Evolutionary conservation across 768 basidiomycete species (phyloP).

Genomic region (Amanita thiersii): DNA sequence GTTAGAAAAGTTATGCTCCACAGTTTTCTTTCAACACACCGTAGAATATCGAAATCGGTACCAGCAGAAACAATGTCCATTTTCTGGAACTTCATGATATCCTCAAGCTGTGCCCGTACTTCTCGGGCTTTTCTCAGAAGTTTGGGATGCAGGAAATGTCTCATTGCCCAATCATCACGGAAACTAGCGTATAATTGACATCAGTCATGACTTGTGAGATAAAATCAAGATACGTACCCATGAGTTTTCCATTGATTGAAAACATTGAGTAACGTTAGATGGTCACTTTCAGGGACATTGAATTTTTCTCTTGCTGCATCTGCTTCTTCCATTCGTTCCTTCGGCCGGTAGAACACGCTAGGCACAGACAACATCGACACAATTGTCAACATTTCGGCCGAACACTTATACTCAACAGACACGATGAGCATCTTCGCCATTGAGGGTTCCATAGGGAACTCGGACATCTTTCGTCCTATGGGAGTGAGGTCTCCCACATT

Average conservation of each 20-base stretch:
- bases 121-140: constrained; percentile 91
- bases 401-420: constrained; percentile 90
- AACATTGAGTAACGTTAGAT: constrained; percentile 90
- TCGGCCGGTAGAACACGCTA: constrained; percentile 94
- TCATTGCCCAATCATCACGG: constrained; percentile 90
- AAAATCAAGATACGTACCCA: constrained; percentile 46
- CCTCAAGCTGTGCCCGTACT: constrained; percentile 91
- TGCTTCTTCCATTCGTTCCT: constrained; percentile 95
- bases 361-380: constrained; percentile 99
- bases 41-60: constrained; percentile 88
- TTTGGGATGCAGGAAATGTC: constrained; percentile 96
- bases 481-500: constrained; percentile 95
- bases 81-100: constrained; percentile 99
- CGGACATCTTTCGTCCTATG: constrained; percentile 93
- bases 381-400: constrained; percentile 94
- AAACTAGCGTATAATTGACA: constrained; percentile 36
- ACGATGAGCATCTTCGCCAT: constrained; percentile 99
- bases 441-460: constrained; percentile 99
- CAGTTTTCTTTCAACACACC: constrained; percentile 26
- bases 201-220: constrained; percentile 1
- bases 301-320: constrained; percentile 98
- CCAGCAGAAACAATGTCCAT: constrained; percentile 89
- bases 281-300: constrained; percentile 97
- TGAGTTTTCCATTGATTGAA: constrained; percentile 99
- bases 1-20: background rate